Percentiles rank a stretch among this genome's conserved stretches.
Evolutionary conservation across 2,329 filamentous ascomycete species (phyloP).

Genomic region (Epichloe hybrida): DNA sequence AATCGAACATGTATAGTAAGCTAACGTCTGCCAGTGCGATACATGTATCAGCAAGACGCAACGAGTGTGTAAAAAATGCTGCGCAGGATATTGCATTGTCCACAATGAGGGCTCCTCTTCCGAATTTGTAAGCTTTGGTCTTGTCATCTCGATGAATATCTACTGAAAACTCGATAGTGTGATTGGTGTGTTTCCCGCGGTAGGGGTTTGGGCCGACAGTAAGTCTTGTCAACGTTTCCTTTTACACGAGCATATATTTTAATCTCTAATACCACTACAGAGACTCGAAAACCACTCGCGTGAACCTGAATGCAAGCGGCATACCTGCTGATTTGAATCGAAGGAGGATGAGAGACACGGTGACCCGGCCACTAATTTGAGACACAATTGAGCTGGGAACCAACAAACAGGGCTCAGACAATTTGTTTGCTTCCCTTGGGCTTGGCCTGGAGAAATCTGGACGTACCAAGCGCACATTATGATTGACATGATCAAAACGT

Average conservation of each 20-base stretch:
- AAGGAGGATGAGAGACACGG: constrained; percentile 7
- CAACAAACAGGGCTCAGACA: too few species aligned
- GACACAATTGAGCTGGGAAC: background rate
- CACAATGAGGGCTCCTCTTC: constrained; percentile 71
- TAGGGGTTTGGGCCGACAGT: constrained; percentile 19
- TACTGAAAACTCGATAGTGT: constrained; percentile 26
- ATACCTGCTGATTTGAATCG: constrained; percentile 3
- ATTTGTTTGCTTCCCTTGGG: background rate
- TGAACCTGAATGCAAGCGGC: background rate
- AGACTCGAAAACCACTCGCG: constrained; percentile 1
- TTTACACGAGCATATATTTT: background rate
- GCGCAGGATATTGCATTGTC: constrained; percentile 67
- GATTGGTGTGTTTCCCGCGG: constrained; percentile 27
- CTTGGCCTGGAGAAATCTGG: background rate
- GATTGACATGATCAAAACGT: background rate
- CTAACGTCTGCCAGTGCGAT: constrained; percentile 42
- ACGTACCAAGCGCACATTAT: background rate
- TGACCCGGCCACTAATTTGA: constrained; percentile 5
- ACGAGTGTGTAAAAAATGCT: constrained; percentile 56
- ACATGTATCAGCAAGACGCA: constrained; percentile 62
- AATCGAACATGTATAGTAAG: constrained; percentile 1
- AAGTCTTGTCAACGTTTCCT: background rate
- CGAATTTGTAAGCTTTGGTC: constrained; percentile 32
- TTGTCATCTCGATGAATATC: background rate
- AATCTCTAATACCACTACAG: background rate